These are phyloP conservation scores for Cephalotrichum gorgonifer DNA, from an alignment of 2,329 filamentous ascomycete genomes.

Conservation along the genomic window DNA sequence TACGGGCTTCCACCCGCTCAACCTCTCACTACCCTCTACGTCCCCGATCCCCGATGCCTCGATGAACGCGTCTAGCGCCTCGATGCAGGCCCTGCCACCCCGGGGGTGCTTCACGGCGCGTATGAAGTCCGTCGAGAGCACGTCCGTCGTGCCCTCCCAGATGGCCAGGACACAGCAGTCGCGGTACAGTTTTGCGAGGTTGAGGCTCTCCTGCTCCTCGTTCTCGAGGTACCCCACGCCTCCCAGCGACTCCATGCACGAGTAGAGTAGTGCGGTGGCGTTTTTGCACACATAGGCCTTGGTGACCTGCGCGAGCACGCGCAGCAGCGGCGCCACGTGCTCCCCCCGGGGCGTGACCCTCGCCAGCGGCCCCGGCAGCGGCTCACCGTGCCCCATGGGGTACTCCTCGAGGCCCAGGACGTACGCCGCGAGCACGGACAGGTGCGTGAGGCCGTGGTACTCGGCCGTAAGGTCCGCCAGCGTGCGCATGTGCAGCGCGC, in stretches of 20 bases:
- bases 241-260: slow-evolving; percentile 54
- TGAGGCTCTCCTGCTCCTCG: slow-evolving; percentile 51
- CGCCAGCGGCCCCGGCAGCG: slow-evolving; percentile 4
- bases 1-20: slow-evolving; percentile 16
- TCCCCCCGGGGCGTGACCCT: slow-evolving; percentile 21
- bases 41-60: slow-evolving; percentile 8
- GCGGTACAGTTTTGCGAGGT: slow-evolving; percentile 55
- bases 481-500: slow-evolving; percentile 46
- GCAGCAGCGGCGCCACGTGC: slow-evolving; percentile 33
- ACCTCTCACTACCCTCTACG: slow-evolving; percentile 13
- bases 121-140: slow-evolving; percentile 46
- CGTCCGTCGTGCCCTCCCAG: slow-evolving; percentile 66
- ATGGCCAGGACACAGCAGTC: slow-evolving; percentile 56
- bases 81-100: slow-evolving; percentile 22
- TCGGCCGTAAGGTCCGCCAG: slow-evolving; percentile 44
- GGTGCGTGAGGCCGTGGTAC: slow-evolving; percentile 45
- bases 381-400: slow-evolving; percentile 11
- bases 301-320: slow-evolving; percentile 47
- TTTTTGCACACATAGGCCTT: slow-evolving; percentile 48
- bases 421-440: slow-evolving; percentile 42
- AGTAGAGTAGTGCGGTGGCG: slow-evolving; percentile 37
- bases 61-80: slow-evolving; percentile 33
- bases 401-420: slow-evolving; percentile 46
- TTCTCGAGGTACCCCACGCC: slow-evolving; percentile 59
- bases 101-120: slow-evolving; percentile 34